phyloP scores from a whole-genome alignment of 345 rosid species.

The Aquilaria sinensis region DNA sequence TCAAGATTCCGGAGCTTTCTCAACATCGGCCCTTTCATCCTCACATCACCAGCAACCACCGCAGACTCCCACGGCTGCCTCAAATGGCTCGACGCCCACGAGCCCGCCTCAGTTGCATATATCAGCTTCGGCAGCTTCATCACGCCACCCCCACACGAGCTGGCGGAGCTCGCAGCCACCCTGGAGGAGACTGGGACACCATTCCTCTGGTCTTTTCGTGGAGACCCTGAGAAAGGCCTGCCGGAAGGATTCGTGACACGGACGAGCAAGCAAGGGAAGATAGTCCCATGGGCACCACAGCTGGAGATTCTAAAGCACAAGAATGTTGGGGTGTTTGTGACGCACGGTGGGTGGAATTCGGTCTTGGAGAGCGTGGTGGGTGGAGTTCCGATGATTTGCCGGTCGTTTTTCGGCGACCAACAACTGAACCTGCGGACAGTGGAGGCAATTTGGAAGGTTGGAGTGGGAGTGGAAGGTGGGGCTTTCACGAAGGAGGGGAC shows the following conservation, averaged over 20 bases:
- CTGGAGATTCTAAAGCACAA: constrained; percentile 31
- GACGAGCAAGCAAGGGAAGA: constrained; percentile 26
- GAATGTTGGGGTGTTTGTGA: constrained; percentile 46
- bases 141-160: constrained; percentile 36
- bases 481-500: constrained; percentile 26
- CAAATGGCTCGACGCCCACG: constrained; percentile 40
- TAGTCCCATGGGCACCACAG: constrained; percentile 70
- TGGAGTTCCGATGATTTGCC: constrained; percentile 44
- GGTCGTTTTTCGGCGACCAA: constrained; percentile 55
- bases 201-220: constrained; percentile 65
- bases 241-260: constrained; percentile 31
- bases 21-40: constrained; percentile 34
- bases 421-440: constrained; percentile 24
- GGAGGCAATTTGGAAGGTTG: constrained; percentile 38
- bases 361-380: constrained; percentile 36
- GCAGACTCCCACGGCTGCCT: constrained; percentile 38
- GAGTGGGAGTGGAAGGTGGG: constrained; percentile 41
- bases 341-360: constrained; percentile 67
- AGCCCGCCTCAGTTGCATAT: constrained; percentile 40
- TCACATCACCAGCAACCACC: constrained; percentile 10
- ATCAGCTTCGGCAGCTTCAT: constrained; percentile 58
- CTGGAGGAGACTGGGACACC: constrained; percentile 28
- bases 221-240: constrained; percentile 15
- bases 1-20: constrained; percentile 30
- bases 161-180: constrained; percentile 41